A percentile compares a stretch with the other conserved stretches of the same genome.
Conservation (phyloP, 2,329 filamentous ascomycete species). For the Rhinocladiella mackenziei region DNA sequence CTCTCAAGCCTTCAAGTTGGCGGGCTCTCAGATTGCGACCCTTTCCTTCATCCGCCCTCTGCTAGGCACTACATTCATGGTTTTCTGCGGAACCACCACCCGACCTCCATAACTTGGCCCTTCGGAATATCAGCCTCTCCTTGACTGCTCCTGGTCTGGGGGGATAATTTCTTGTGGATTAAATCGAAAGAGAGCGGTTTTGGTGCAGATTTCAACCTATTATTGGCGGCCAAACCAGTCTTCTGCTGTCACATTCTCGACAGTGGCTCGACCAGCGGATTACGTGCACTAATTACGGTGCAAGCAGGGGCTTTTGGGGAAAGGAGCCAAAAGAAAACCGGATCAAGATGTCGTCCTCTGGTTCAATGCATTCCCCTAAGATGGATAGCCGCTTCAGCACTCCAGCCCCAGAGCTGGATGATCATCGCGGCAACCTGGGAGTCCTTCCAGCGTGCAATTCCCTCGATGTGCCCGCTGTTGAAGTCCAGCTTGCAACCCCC, state of each 20-base stretch:
- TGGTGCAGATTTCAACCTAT: neutral
- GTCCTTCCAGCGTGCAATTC: conserved; percentile 50
- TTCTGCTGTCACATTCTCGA: conserved; percentile 8
- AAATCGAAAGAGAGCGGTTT: conserved; percentile 5
- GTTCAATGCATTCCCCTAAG: conserved; percentile 59
- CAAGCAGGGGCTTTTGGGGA: neutral
- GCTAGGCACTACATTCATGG: conserved; percentile 86
- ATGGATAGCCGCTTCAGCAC: conserved; percentile 60
- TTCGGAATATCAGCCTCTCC: conserved; percentile 5
- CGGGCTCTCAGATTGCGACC: conserved; percentile 66
- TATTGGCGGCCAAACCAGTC: neutral
- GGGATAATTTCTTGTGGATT: conserved; percentile 1
- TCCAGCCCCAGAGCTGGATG: conserved; percentile 67
- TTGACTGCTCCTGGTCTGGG: conserved; percentile 16
- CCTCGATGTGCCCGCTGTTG: conserved; percentile 37
- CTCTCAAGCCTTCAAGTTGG: conserved; percentile 77
- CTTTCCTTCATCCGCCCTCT: conserved; percentile 80
- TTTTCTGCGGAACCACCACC: conserved; percentile 94
- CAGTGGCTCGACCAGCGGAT: conserved; percentile 14
- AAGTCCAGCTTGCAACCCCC: conserved; percentile 20
- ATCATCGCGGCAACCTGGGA: conserved; percentile 61
- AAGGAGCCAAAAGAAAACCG: neutral
- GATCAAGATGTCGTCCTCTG: conserved; percentile 43
- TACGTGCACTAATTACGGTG: conserved; percentile 10
- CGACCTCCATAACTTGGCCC: conserved; percentile 86